Percentiles rank a stretch among this genome's conserved stretches.
These are phyloP conservation scores for Blumeriella jaapii DNA, from an alignment of 2,329 filamentous ascomycete genomes.

Conservation along the genomic window DNA sequence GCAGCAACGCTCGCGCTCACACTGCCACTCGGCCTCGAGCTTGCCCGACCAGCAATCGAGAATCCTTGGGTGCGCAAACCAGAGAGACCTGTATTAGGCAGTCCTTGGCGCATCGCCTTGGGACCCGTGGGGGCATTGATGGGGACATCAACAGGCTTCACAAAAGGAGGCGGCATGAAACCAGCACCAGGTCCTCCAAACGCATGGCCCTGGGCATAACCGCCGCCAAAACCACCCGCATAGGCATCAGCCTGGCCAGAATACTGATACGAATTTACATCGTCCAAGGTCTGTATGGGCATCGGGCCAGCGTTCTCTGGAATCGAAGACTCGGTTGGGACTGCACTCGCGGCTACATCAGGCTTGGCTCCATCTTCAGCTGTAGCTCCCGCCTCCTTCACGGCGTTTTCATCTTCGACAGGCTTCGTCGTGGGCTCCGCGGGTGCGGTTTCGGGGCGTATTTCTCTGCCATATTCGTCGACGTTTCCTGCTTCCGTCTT, in stretches of 20 bases:
- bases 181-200: conserved; percentile 29
- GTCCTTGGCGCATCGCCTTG: conserved; percentile 84
- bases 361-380: conserved; percentile 7
- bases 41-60: conserved; percentile 27
- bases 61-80: conserved; percentile 39
- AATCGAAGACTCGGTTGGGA: conserved; percentile 6
- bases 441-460: conserved; percentile 20
- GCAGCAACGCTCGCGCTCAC: conserved; percentile 21
- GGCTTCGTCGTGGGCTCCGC: conserved; percentile 15
- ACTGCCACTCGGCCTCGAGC: conserved; percentile 16
- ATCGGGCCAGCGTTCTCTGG: conserved; percentile 14
- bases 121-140: conserved; percentile 80
- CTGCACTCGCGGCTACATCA: conserved; percentile 12
- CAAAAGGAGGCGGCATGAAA: conserved; percentile 24
- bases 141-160: conserved; percentile 34
- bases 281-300: conserved; percentile 27
- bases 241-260: conserved; percentile 41
- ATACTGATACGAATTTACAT: conserved; percentile 37
- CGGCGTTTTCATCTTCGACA: conserved; percentile 7
- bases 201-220: conserved; percentile 26
- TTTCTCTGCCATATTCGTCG: conserved; percentile 29
- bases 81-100: conserved; percentile 69
- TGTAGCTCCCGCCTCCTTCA: conserved; percentile 5
- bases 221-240: conserved; percentile 23
- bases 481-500: conserved; percentile 25